Conservation (phyloP, 2,329 filamentous ascomycete species). For the Amphichorda felina region DNA sequence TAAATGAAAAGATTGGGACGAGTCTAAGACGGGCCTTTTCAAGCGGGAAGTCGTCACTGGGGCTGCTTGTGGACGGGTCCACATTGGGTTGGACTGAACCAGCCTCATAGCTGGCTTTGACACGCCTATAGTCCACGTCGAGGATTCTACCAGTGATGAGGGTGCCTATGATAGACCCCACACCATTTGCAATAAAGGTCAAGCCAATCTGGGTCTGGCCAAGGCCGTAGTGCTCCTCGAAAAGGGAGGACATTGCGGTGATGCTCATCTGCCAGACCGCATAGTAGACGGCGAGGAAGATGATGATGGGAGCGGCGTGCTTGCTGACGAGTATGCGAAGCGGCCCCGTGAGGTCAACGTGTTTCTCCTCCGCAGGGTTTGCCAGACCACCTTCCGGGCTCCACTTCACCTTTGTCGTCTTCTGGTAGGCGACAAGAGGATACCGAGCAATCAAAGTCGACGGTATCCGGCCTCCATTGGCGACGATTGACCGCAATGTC, state of each 20-base stretch:
- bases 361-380: too few relatives aligned
- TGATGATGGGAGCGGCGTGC: conserved; percentile 27
- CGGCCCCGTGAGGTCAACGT: conserved; percentile 30
- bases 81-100: background rate
- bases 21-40: conserved; percentile 39
- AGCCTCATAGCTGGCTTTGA: conserved; percentile 12
- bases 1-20: conserved; percentile 27
- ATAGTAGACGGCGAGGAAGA: conserved; percentile 37
- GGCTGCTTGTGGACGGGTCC: background rate
- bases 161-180: conserved; percentile 40
- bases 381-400: too few relatives aligned
- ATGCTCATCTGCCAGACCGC: conserved; percentile 44
- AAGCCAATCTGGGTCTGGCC: conserved; percentile 32
- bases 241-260: conserved; percentile 37
- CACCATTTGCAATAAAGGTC: conserved; percentile 42
- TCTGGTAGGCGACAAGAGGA: conserved; percentile 9
- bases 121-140: conserved; percentile 34
- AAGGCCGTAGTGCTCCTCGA: conserved; percentile 28
- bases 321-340: conserved; percentile 33
- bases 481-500: conserved; percentile 32
- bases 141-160: conserved; percentile 38
- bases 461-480: conserved; percentile 35
- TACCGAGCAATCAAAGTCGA: conserved; percentile 22
- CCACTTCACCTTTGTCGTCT: conserved; percentile 16
- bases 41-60: conserved; percentile 26